Percentiles rank a stretch among this genome's conserved stretches.
phyloP scores from a whole-genome alignment of 768 basidiomycete species.

The Russula foetens region DNA sequence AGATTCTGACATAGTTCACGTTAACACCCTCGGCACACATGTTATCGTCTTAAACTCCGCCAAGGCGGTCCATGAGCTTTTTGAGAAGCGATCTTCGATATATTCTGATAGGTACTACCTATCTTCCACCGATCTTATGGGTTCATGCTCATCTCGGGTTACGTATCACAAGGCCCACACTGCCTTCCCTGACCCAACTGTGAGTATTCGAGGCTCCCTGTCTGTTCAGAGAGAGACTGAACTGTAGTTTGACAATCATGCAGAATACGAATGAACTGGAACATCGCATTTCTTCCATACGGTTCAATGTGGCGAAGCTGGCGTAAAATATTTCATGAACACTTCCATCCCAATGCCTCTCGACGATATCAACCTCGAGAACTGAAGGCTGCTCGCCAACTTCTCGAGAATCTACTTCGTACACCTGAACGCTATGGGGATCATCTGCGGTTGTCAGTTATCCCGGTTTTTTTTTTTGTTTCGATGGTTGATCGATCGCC shows the following conservation, averaged over 20 bases:
- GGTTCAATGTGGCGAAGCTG: slow-evolving; percentile 10
- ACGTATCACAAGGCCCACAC: neutral
- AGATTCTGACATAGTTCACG: slow-evolving; percentile 17
- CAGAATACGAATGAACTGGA: slow-evolving; percentile 15
- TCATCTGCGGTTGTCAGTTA: slow-evolving; percentile 10
- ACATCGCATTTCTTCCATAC: slow-evolving; percentile 13
- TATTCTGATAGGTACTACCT: slow-evolving; percentile 17
- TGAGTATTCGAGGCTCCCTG: neutral
- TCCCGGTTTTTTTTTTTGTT: neutral
- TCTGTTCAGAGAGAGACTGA: neutral
- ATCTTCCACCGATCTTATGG: neutral
- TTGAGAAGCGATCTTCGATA: slow-evolving; percentile 19
- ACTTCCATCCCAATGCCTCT: slow-evolving; percentile 9
- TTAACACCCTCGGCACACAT: slow-evolving; percentile 12
- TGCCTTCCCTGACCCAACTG: slow-evolving; percentile 12
- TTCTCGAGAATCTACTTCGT: slow-evolving; percentile 11
- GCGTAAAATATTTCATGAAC: slow-evolving; percentile 13
- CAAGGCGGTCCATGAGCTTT: slow-evolving; percentile 14
- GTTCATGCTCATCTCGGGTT: neutral
- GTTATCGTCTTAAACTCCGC: slow-evolving; percentile 32
- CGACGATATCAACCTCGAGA: slow-evolving; percentile 11
- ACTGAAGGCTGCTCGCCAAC: slow-evolving; percentile 10
- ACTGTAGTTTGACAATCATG: neutral
- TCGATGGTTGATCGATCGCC: neutral
- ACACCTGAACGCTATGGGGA: slow-evolving; percentile 9